These are phyloP conservation scores for Fragaria iinumae DNA, from an alignment of 306 rosid genomes.

Conservation along the genomic window DNA sequence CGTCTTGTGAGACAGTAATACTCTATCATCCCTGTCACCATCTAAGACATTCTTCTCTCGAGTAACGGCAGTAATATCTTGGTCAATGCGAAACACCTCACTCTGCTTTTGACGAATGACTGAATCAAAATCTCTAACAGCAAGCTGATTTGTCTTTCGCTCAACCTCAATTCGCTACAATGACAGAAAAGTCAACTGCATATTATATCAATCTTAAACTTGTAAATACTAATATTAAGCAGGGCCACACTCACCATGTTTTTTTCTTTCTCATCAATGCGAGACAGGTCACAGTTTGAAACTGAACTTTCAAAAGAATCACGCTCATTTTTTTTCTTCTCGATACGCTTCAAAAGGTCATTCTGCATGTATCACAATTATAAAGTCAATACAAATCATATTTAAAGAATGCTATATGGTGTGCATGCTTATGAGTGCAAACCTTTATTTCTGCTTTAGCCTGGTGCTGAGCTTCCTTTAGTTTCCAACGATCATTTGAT, in stretches of 20 bases:
- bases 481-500: constrained; percentile 66
- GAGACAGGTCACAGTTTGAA: constrained; percentile 52
- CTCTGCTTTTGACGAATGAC: constrained; percentile 56
- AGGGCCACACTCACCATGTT: constrained; percentile 55
- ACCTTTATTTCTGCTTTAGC: constrained; percentile 70
- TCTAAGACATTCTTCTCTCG: constrained; percentile 63
- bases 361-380: constrained; percentile 48
- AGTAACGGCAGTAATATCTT: constrained; percentile 56
- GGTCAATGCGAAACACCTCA: constrained; percentile 56
- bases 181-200: constrained; percentile 21
- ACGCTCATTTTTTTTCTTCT: constrained; percentile 61
- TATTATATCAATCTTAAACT: constrained; percentile 13
- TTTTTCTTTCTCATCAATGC: constrained; percentile 75
- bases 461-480: constrained; percentile 54
- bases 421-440: constrained; percentile 23
- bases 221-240: constrained; percentile 26
- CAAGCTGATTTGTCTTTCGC: constrained; percentile 63
- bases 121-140: constrained; percentile 71
- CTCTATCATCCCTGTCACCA: constrained; percentile 72
- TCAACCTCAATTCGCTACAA: constrained; percentile 68
- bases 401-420: constrained; percentile 7
- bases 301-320: constrained; percentile 55
- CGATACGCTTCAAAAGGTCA: constrained; percentile 62
- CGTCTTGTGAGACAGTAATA: constrained; percentile 56
- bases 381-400: constrained; percentile 21